Base-by-base conservation (phyloP, 306 rosid species). In the Canavalia ensiformis region DNA sequence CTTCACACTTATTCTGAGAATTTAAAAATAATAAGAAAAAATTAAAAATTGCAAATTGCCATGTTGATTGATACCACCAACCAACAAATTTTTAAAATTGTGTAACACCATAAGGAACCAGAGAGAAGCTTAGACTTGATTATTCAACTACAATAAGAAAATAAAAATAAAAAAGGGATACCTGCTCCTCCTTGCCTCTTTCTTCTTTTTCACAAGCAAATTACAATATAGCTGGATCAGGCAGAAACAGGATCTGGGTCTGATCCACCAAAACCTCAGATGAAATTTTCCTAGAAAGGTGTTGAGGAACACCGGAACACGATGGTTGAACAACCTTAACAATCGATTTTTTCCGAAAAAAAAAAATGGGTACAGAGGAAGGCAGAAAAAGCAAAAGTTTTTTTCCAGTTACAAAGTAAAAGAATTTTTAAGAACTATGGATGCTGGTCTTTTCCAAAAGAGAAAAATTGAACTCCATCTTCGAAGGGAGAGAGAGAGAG, bases 231-330 rank as follows among this genome's bases (percentile, higher is more conserved):
- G 69, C 79, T 75, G 91, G 92, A 89, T 89, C 92, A 82, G 81
- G 80, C 10, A 66, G 81, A 31, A 84, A 84, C 82, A 90, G 88
- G 97, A 91, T 92, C 97, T 89, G 90, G 87, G 92, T 75, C 85
- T 87, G 97, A 95, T 92, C 92, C 90, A 83, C 44, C 39, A 63
- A 77, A 79, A 79, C 47, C 82, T 87, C 89, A 86, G 82, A 82
- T 60, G 78, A 74, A 87, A 80, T 63, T 86, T 70, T 55, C 51
- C 84, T 88, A 76, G 85, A 89, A 55, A 84, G 86, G 77, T 54
- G 70, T 47, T 51, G 51, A 55, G 60, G 56, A 69, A 79, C 75
- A 56, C 77, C 25, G 76, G 69, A 83, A 46, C 81, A 73, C 68
- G 28, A 80, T 66, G 54, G 57, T 4, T 28, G 73, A 60, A 71